Evolutionary conservation across 768 basidiomycete species (phyloP).

Genomic region (Mycena pura): DNA sequence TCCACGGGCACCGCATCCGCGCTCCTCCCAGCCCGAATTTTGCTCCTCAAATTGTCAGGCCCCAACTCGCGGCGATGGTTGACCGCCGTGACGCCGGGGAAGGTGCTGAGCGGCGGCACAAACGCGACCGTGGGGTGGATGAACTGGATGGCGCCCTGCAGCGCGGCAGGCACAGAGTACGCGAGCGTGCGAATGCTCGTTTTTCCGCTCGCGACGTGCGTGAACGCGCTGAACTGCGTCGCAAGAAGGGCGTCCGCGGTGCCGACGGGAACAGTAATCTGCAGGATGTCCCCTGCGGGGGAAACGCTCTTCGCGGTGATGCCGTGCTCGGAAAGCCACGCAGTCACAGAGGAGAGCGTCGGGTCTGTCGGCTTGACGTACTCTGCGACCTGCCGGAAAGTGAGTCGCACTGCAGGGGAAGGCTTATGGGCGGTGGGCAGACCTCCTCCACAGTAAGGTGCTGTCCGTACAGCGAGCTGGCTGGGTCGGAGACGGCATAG

Average conservation of each 20-base stretch:
- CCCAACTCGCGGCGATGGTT: neutral
- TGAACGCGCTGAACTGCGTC: constrained; percentile 46
- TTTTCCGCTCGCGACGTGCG: constrained; percentile 42
- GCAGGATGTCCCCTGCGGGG: constrained; percentile 53
- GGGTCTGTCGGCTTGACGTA: neutral
- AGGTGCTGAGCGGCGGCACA: neutral
- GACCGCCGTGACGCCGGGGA: neutral
- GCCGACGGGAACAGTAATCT: constrained; percentile 46
- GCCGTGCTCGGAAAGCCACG: constrained; percentile 52
- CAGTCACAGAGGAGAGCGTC: constrained; percentile 13
- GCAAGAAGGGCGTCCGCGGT: constrained; percentile 54
- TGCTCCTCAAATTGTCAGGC: neutral
- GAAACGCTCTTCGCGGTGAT: constrained; percentile 45
- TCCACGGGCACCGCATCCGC: constrained; percentile 2
- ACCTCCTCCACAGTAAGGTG: constrained; percentile 51
- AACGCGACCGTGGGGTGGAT: constrained; percentile 45
- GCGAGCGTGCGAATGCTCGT: constrained; percentile 50
- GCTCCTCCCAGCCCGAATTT: neutral
- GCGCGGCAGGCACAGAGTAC: constrained; percentile 54
- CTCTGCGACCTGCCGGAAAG: neutral
- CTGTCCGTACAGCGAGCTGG: constrained; percentile 37
- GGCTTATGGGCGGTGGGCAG: constrained; percentile 30
- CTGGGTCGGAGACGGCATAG: constrained; percentile 41
- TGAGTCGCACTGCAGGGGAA: neutral
- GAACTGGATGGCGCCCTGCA: constrained; percentile 51